Conservation (phyloP, 768 basidiomycete genomes). For the Leccinum truebloodii region DNA sequence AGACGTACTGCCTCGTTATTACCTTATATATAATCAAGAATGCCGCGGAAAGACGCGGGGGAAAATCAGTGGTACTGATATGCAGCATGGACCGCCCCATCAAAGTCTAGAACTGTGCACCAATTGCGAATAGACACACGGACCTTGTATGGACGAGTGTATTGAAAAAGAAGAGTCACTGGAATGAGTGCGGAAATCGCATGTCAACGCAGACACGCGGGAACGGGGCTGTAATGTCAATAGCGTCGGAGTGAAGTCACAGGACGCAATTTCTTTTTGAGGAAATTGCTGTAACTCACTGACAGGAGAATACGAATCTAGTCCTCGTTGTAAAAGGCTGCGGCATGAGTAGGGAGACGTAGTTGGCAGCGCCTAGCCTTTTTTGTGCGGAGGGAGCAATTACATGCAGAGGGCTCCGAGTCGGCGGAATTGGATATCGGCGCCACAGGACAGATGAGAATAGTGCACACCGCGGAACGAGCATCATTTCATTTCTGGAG, state of each 20-base stretch:
- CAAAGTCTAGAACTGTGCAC: neutral
- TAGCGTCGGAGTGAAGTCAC: conserved; percentile 16
- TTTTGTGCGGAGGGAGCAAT: neutral
- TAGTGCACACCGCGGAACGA: neutral
- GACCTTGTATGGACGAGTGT: neutral
- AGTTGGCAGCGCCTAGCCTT: neutral
- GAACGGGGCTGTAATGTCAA: conserved; percentile 23
- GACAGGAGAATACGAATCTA: conserved; percentile 23
- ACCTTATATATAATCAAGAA: conserved; percentile 10
- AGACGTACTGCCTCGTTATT: conserved; percentile 19
- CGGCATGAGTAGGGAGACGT: neutral
- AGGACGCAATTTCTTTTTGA: conserved; percentile 16
- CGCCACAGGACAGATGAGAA: conserved; percentile 2
- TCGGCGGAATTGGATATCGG: neutral
- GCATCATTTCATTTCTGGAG: conserved; percentile 16
- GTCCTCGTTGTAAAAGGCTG: conserved; percentile 2
- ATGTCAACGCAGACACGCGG: conserved; percentile 21
- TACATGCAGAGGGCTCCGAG: neutral
- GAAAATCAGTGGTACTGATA: conserved; percentile 5
- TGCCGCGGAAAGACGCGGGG: conserved; percentile 9
- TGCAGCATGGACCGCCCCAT: neutral
- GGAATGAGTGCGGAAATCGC: conserved; percentile 19
- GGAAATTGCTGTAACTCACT: conserved; percentile 20
- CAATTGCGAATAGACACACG: neutral
- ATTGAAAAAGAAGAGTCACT: conserved; percentile 6